Evolutionary conservation across 1,139 yeast genomes (phyloP).

Genomic region (Debaryomyces fabryi): DNA sequence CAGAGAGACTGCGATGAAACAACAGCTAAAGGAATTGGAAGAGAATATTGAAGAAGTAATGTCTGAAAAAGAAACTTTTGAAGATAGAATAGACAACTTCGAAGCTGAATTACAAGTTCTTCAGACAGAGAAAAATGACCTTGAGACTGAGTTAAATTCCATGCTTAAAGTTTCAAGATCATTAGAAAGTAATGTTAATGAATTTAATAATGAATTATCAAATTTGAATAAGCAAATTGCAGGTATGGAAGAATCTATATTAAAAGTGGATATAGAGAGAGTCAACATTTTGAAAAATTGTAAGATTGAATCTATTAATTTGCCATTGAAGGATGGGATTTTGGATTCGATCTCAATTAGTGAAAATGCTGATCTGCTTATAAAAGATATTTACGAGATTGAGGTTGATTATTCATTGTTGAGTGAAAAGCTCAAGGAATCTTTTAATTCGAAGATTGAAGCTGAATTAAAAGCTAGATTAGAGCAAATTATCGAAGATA

Average conservation of each 20-base stretch:
- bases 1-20: slow-evolving; percentile 44
- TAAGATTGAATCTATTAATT: slow-evolving; percentile 66
- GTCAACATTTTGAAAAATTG: slow-evolving; percentile 68
- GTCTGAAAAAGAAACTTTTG: slow-evolving; percentile 34
- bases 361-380: slow-evolving; percentile 42
- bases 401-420: slow-evolving; percentile 61
- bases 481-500: slow-evolving; percentile 39
- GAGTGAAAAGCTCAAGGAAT: slow-evolving; percentile 46
- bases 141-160: slow-evolving; percentile 28
- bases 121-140: slow-evolving; percentile 36
- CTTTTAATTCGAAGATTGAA: slow-evolving; percentile 40
- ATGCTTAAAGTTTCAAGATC: slow-evolving; percentile 29
- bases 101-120: slow-evolving; percentile 55
- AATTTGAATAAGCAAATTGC: slow-evolving; percentile 35
- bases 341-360: slow-evolving; percentile 52
- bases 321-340: slow-evolving; percentile 68
- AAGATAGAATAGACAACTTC: slow-evolving; percentile 42
- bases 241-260: slow-evolving; percentile 54
- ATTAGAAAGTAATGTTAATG: slow-evolving; percentile 38
- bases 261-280: slow-evolving; percentile 60
- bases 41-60: slow-evolving; percentile 31
- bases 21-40: slow-evolving; percentile 37
- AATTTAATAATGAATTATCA: slow-evolving; percentile 34
- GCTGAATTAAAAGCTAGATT: slow-evolving; percentile 48
- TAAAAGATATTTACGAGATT: slow-evolving; percentile 47